Base-by-base conservation (phyloP, 192 early-diverging fungal species). In the Rhizophlyctis rosea region DNA sequence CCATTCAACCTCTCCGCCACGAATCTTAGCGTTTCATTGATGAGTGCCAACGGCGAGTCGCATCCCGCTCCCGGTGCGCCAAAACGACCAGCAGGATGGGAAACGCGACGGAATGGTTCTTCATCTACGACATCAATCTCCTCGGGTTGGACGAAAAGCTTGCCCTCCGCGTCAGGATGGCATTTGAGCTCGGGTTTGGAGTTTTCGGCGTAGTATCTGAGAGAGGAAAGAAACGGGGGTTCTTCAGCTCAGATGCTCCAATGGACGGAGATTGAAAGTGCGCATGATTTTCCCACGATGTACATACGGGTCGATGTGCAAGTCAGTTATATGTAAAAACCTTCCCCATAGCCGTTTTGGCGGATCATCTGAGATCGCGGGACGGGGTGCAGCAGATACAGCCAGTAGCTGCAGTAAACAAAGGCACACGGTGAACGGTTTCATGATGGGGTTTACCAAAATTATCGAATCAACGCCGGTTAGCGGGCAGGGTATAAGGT, bases 251-350 rank as follows among this genome's bases (percentile, higher is more conserved):
- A 29, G 24, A 25, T 25, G 7, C 50, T 7, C 50, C 4, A 23
- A 25, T 52, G 11, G 7, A 23, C 4, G 11, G 4, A 25, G 23
- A 7, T 25, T 11, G 7, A 24, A 18, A 23, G n/a, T n/a, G n/a
- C n/a, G n/a, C n/a, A n/a, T n/a, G n/a, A n/a, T n/a, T n/a, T n/a
- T n/a, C n/a, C n/a, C n/a, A n/a, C n/a, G n/a, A 36, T 28, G 18
- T 23, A 67, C 63, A 9, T 68, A 67, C 66, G 61, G 64, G 34
- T 73, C 72, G 1, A 73, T 34, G 54, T 73, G 72, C 23, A 73
- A 59, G 31, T 73, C 72, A 29, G 72, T 73, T 21, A 73, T 64
- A 48, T 73, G 72, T 7, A 73, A 48, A 52, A 73, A 66, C 2
- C 58, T 53, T 34, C 62, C 63, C 39, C 39, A 44, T 18, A 14